phyloP scores from a whole-genome alignment of 202 grass and related monocot species.

The Cymbopogon flexuosus region DNA sequence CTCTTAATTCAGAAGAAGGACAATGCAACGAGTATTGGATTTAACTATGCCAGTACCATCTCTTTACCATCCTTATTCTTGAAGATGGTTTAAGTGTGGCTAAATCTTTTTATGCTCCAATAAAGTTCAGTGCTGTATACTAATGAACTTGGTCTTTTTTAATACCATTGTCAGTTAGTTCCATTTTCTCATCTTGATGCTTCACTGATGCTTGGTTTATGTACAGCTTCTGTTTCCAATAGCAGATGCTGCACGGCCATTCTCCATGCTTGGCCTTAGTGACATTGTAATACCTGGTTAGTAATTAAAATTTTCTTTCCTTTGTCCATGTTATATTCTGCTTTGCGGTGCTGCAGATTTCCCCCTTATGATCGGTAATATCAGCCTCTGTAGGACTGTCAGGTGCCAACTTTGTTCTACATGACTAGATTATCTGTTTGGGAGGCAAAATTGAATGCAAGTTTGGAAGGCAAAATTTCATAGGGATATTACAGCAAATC shows the following conservation, averaged over 20 bases:
- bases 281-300: constrained; percentile 94
- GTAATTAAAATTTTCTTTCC: neutral
- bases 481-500: neutral
- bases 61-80: constrained; percentile 12
- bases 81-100: constrained; percentile 43
- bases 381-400: neutral
- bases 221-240: constrained; percentile 87
- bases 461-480: too few relatives aligned
- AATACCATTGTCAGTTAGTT: neutral
- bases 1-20: neutral
- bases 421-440: neutral
- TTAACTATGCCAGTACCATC: neutral
- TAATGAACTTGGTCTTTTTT: neutral
- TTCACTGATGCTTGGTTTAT: constrained; percentile 13
- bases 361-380: neutral
- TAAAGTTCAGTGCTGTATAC: constrained; percentile 51
- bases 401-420: neutral
- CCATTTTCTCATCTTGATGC: neutral
- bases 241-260: constrained; percentile 49
- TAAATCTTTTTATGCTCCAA: constrained; percentile 96
- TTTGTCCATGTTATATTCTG: constrained; percentile 14
- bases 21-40: neutral
- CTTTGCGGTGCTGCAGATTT: neutral
- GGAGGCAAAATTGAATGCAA: too few relatives aligned
- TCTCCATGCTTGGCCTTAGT: constrained; percentile 96